phyloP scores from a whole-genome alignment of 192 early-diverging fungal genomes.

The Gaertneriomyces sp. region DNA sequence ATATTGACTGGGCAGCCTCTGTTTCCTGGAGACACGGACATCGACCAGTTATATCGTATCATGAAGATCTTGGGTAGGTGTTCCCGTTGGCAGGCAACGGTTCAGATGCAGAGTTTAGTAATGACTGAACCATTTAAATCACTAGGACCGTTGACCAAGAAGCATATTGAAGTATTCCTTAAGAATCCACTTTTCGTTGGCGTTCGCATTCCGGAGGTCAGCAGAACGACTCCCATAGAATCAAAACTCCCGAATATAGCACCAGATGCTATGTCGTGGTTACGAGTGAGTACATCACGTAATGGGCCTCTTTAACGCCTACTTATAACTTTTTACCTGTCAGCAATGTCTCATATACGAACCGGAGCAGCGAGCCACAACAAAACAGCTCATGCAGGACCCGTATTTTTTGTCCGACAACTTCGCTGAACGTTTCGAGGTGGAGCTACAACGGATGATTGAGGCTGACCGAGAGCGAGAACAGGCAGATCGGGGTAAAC shows the following conservation, averaged over 20 bases:
- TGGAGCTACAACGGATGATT: constrained; percentile 47
- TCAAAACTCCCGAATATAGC: constrained; percentile 50
- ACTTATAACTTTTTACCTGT: neutral
- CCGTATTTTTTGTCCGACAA: constrained; percentile 58
- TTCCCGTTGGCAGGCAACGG: neutral
- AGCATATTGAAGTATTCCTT: constrained; percentile 60
- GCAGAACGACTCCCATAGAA: constrained; percentile 55
- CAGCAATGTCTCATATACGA: constrained; percentile 61
- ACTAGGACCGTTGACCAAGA: constrained; percentile 51
- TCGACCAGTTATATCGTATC: constrained; percentile 62
- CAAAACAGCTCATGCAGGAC: constrained; percentile 53
- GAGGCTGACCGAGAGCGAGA: constrained; percentile 53
- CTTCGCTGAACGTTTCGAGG: constrained; percentile 53
- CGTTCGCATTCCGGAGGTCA: constrained; percentile 54
- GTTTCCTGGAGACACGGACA: constrained; percentile 64
- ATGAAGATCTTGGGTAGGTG: constrained; percentile 56
- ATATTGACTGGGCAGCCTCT: constrained; percentile 62
- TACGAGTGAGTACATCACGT: constrained; percentile 36
- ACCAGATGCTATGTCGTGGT: constrained; percentile 51
- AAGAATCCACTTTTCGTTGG: constrained; percentile 62
- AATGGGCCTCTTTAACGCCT: neutral
- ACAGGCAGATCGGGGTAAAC: constrained; percentile 35
- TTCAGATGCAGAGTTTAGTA: neutral
- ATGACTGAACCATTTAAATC: neutral
- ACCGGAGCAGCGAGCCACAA: constrained; percentile 58